phyloP scores from a whole-genome alignment of 805 yeast genomes.

The Pichia occidentalis region DNA sequence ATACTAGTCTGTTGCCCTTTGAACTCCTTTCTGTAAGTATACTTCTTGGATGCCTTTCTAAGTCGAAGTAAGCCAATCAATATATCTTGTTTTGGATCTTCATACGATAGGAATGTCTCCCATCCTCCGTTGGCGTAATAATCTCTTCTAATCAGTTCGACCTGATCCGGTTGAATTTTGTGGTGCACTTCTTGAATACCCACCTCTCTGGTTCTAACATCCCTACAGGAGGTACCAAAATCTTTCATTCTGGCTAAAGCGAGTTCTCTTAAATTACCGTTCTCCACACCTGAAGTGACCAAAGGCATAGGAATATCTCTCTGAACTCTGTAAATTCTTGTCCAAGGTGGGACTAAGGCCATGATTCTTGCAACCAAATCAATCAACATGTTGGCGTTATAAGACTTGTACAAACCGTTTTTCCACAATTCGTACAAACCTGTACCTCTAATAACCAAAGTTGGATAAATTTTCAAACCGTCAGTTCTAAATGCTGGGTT shows the following conservation, averaged over 20 bases:
- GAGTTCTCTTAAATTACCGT: conserved; percentile 91
- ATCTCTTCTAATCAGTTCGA: conserved; percentile 90
- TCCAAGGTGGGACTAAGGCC: conserved; percentile 98
- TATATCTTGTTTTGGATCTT: conserved; percentile 95
- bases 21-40: conserved; percentile 88
- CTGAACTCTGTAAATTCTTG: conserved; percentile 96
- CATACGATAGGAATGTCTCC: conserved; percentile 95
- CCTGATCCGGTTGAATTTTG: conserved; percentile 94
- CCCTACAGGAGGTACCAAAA: conserved; percentile 92
- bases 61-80: conserved; percentile 84
- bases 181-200: conserved; percentile 98
- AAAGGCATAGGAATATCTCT: conserved; percentile 99
- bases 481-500: conserved; percentile 96
- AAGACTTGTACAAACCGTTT: conserved; percentile 87
- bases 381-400: conserved; percentile 87
- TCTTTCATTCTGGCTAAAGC: conserved; percentile 98
- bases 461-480: conserved; percentile 92
- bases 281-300: conserved; percentile 96
- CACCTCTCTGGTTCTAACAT: conserved; percentile 95
- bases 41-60: conserved; percentile 80
- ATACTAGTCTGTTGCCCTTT: conserved; percentile 79
- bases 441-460: conserved; percentile 94
- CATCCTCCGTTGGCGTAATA: conserved; percentile 97
- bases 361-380: conserved; percentile 93
- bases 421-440: conserved; percentile 97